Base-by-base conservation (phyloP, 768 basidiomycete species). In the Guyanaporus albipodus region DNA sequence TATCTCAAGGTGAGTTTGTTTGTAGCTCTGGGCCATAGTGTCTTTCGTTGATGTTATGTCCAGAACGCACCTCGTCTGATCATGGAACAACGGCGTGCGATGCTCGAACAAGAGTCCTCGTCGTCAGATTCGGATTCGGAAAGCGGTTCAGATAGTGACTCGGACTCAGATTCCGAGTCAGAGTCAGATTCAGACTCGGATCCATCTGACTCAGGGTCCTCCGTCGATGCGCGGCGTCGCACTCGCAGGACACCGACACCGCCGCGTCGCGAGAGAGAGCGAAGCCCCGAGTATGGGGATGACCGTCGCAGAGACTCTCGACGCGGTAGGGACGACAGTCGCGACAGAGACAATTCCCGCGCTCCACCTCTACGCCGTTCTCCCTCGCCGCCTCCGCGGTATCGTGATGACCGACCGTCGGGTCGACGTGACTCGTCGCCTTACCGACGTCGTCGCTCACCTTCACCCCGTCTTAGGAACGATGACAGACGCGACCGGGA, bases 41-140 rank as follows among this genome's bases (percentile, higher is more conserved):
- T 2, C 18, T 28, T 48, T 42, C 14, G 18, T 46, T 33, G 38
- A 51, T 57, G 50, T 18, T 26, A n/a, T 26, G 34, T 8, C 31
- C 49, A 92, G 91, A 94, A 94, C 57, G 93, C 92, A 2, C 95
- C 95, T 2, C 79, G 82, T 36, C 68, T 96, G 36, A 91, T 97
- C 59, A 87, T 96, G 84, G 93, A 93, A 61, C 92, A 95, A 68
- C 84, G 91, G 28, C 86, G 89, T 27, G 89, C 88, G 4, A 83
- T 89, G 76, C 75, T 91, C 21, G 88, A 87, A 62, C 87, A 82
- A 18, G 77, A 73, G 40, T 75, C 75, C 0, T 75, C 71, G 6
- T 73, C 73, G 2, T 73, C 73, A 1, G 70, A 70, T 32, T 63
- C 66, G 1, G 59, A 67, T 44, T 67, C 70, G 7, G 70, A 70